Evolutionary conservation across 208 protist genomes (phyloP).

Genomic region (Wallacemonas sp.): DNA sequence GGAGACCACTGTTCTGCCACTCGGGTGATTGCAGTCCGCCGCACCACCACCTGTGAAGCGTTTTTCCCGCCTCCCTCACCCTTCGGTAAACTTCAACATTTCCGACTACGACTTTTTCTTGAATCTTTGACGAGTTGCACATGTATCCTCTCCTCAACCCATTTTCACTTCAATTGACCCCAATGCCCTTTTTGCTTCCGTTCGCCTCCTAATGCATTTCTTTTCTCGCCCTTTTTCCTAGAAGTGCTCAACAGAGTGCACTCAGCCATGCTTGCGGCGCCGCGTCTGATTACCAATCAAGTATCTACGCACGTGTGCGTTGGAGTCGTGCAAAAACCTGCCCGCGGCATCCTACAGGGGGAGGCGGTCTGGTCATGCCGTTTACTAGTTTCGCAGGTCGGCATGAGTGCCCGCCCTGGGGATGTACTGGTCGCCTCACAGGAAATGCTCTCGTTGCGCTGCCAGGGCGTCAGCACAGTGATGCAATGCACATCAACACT

Average conservation of each 20-base stretch:
- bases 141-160: too few species aligned
- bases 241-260: not conserved
- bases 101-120: too few species aligned
- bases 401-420: conserved; percentile 28
- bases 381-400: conserved; percentile 69
- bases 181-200: not conserved
- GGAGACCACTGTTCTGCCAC: too few species aligned
- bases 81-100: too few species aligned
- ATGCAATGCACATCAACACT: conserved; percentile 57
- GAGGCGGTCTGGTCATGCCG: conserved; percentile 76
- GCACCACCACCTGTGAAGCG: too few species aligned
- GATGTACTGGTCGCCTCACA: conserved; percentile 29
- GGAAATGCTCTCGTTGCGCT: conserved; percentile 51
- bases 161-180: too few species aligned
- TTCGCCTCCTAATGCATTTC: not conserved
- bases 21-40: too few species aligned
- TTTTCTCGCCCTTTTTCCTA: not conserved
- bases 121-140: too few species aligned
- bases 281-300: conserved; percentile 24
- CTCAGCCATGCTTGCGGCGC: not conserved
- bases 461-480: conserved; percentile 51
- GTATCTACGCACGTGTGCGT: conserved; percentile 65
- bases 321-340: conserved; percentile 71
- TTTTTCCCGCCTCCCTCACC: too few species aligned
- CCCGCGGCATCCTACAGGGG: conserved; percentile 55